Conservation (phyloP, 2,329 filamentous ascomycete species). For the Botrytis byssoidea region DNA sequence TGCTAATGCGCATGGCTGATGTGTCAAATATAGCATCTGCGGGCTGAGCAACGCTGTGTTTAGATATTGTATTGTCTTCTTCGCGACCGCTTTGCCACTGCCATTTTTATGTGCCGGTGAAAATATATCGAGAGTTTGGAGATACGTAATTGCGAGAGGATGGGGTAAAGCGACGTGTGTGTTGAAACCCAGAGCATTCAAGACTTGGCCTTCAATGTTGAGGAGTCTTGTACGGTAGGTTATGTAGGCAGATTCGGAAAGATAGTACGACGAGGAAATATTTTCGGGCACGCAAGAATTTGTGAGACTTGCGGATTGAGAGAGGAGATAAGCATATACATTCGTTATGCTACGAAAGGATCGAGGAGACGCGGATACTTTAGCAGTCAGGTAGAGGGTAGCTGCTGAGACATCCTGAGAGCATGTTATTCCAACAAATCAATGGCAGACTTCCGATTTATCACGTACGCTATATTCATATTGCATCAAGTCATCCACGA, state of each 20-base stretch:
- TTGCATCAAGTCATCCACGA: slow-evolving; percentile 52
- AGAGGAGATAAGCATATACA: slow-evolving; percentile 78
- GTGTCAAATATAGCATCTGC: slow-evolving; percentile 85
- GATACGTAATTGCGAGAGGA: slow-evolving; percentile 82
- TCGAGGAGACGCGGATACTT: slow-evolving; percentile 74
- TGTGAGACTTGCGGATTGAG: slow-evolving; percentile 49
- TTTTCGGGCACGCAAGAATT: slow-evolving; percentile 14
- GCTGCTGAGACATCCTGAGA: slow-evolving; percentile 76
- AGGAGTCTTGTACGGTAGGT: slow-evolving; percentile 63
- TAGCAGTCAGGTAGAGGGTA: slow-evolving; percentile 75
- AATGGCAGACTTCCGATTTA: neutral
- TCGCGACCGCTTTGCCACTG: slow-evolving; percentile 54
- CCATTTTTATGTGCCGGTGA: slow-evolving; percentile 31
- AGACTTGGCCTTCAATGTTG: slow-evolving; percentile 71
- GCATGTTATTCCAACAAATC: neutral
- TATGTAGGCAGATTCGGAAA: slow-evolving; percentile 72
- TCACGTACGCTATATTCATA: slow-evolving; percentile 50
- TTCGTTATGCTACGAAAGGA: slow-evolving; percentile 79
- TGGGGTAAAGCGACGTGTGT: slow-evolving; percentile 85
- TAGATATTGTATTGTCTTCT: slow-evolving; percentile 71
- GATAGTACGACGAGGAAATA: slow-evolving; percentile 60
- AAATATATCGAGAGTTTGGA: slow-evolving; percentile 80
- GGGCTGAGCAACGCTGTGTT: slow-evolving; percentile 84
- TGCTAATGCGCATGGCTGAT: slow-evolving; percentile 82
- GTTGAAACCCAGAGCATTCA: slow-evolving; percentile 76